Conservation (phyloP, 768 basidiomycete species). For the Lactifluus piperatus region DNA sequence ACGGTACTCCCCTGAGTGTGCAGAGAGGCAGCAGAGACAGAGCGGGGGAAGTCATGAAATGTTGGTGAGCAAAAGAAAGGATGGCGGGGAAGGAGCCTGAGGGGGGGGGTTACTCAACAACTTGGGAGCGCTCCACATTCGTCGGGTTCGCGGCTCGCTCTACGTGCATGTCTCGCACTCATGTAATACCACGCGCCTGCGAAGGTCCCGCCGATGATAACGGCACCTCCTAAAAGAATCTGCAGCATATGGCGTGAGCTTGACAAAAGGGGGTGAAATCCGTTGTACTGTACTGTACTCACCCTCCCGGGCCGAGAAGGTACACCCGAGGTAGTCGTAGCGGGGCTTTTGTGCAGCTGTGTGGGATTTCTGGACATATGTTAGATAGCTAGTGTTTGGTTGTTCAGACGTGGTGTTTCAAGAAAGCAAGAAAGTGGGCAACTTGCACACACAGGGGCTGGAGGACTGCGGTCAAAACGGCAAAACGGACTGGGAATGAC, state of each 20-base stretch:
- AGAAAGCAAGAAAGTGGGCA: too few species aligned
- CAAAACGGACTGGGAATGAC: not conserved
- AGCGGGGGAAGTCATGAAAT: too few species aligned
- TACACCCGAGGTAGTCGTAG: not conserved
- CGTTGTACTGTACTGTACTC: not conserved
- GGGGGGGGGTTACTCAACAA: not conserved
- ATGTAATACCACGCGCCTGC: constrained; percentile 11
- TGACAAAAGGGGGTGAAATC: not conserved
- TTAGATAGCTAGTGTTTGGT: not conserved
- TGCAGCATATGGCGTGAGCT: not conserved
- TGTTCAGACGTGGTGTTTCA: too few species aligned
- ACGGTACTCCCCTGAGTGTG: constrained; percentile 6
- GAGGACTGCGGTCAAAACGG: too few species aligned
- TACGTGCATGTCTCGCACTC: constrained; percentile 7
- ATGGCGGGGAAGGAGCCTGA: not conserved
- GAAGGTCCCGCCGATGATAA: constrained; percentile 9
- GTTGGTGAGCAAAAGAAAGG: too few species aligned
- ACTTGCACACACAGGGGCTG: too few species aligned
- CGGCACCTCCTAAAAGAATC: constrained; percentile 6
- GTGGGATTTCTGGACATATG: not conserved
- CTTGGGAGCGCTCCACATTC: constrained; percentile 11
- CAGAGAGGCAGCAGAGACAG: not conserved
- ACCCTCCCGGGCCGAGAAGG: constrained; percentile 2
- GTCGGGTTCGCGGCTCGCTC: constrained; percentile 12
- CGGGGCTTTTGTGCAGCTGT: not conserved